A percentile compares a stretch with the other conserved stretches of the same genome.
Evolutionary conservation across 2,329 filamentous ascomycete genomes (phyloP).

Genomic region (Myotisia sp.): DNA sequence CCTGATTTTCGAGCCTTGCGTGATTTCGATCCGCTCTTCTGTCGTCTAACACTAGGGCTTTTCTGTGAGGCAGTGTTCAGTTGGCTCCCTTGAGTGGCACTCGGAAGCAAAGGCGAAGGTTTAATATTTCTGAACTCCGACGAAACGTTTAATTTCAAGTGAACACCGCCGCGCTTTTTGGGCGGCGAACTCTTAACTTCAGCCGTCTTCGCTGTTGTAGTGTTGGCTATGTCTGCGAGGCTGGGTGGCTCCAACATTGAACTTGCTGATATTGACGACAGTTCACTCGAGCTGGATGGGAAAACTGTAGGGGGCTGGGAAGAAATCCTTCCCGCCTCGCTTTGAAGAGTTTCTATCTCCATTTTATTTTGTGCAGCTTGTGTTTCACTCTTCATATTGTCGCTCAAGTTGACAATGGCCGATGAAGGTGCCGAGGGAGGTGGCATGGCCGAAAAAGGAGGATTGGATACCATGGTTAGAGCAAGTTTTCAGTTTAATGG

Average conservation of each 20-base stretch:
- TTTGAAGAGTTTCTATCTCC: too few relatives aligned
- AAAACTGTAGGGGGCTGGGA: constrained; percentile 1
- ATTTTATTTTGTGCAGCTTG: constrained; percentile 1
- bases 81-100: background rate
- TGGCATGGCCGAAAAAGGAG: constrained; percentile 1
- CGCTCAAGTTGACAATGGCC: background rate
- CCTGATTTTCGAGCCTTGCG: constrained; percentile 10
- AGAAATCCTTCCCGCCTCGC: background rate
- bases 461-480: constrained; percentile 1
- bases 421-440: background rate
- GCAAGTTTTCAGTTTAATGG: background rate
- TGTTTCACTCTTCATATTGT: constrained; percentile 1
- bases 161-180: too few relatives aligned
- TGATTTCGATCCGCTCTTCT: constrained; percentile 6
- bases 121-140: constrained; percentile 4
- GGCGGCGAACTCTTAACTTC: too few relatives aligned
- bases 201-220: too few relatives aligned
- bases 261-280: constrained; percentile 8
- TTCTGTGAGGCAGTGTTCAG: background rate
- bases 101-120: constrained; percentile 3
- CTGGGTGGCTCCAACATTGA: background rate
- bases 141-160: background rate
- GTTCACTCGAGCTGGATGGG: constrained; percentile 5
- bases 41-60: constrained; percentile 2
- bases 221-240: background rate